Conservation (phyloP, 768 basidiomycete species). For the Lactarius hengduanensis region DNA sequence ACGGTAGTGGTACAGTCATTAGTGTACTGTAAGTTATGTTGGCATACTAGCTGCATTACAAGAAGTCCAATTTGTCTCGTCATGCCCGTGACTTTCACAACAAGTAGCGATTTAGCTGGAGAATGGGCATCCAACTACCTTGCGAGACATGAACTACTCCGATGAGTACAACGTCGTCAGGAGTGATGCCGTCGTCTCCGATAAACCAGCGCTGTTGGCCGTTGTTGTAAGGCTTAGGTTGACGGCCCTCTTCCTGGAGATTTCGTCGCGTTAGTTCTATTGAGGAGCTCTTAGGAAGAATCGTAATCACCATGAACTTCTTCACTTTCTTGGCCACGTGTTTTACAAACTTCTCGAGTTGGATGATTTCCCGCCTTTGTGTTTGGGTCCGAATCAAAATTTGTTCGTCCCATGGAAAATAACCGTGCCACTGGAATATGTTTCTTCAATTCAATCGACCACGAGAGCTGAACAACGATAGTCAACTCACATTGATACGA, state of each 20-base stretch:
- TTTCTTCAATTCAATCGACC: not conserved
- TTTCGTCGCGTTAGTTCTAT: not conserved
- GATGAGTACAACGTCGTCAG: not conserved
- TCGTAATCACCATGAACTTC: constrained; percentile 2
- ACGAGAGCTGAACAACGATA: not conserved
- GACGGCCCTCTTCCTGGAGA: not conserved
- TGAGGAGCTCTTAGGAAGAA: not conserved
- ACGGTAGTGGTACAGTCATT: not conserved
- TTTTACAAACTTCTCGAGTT: constrained; percentile 12
- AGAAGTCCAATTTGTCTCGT: not conserved
- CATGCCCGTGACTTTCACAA: not conserved
- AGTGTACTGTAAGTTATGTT: not conserved
- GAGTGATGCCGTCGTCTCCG: not conserved
- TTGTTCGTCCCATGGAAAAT: constrained; percentile 3
- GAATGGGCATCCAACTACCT: constrained; percentile 26
- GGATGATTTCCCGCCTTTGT: not conserved
- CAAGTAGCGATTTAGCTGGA: constrained; percentile 5
- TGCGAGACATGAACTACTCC: constrained; percentile 17
- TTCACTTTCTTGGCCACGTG: constrained; percentile 13
- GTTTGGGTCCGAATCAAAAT: constrained; percentile 12
- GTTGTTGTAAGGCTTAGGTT: too few relatives aligned
- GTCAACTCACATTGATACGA: constrained; percentile 16
- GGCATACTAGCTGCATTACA: not conserved
- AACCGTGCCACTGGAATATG: constrained; percentile 18
- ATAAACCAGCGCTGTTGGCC: not conserved